Evolutionary conservation across 139 green algal species (phyloP), one percentile per base, ranked within the genome.

Genomic region (Pedinophyceae sp.): DNA sequence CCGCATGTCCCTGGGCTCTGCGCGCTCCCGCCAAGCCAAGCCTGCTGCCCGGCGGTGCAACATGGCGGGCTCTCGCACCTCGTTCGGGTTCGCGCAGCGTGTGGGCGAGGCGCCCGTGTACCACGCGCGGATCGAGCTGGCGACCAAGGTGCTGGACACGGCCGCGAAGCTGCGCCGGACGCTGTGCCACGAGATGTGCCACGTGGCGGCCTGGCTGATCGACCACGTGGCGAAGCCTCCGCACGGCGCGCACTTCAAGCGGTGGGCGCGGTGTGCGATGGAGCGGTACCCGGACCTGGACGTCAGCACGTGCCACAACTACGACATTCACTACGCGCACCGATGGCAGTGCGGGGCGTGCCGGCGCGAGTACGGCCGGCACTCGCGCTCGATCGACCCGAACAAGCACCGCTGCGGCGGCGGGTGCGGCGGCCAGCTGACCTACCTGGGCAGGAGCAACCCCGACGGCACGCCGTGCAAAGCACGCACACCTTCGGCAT

Each of bases 71-170:
- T n/a, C n/a, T n/a, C n/a, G n/a, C n/a, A n/a, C n/a, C n/a, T n/a
- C n/a, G n/a, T n/a, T n/a, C n/a, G n/a, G n/a, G n/a, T n/a, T n/a
- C n/a, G n/a, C n/a, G n/a, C n/a, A n/a, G n/a, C n/a, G n/a, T n/a
- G n/a, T n/a, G n/a, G n/a, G n/a, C n/a, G n/a, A n/a, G 13, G 28
- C 25, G 51, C 51, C 10, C 27, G 20, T 53, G n/a, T n/a, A n/a
- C n/a, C n/a, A n/a, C n/a, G n/a, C n/a, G n/a, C n/a, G n/a, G n/a
- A 62, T 83, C 47, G 70, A 83, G 63, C 66, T 83, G 15, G 62
- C 48, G 20, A 57, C 45, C 40, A 82, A 83, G 66, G 76, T 82
- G 25, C 38, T 82, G 6, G 60, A 65, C 53, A 48, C 5, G 22
- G 19, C 52, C 10, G 60, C 55, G 2, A 55, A 65, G 5, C 66